Evolutionary conservation across 2,329 filamentous ascomycete species (phyloP), one percentile per base, ranked within the genome.

Genomic region (Beauveria asiatica): DNA sequence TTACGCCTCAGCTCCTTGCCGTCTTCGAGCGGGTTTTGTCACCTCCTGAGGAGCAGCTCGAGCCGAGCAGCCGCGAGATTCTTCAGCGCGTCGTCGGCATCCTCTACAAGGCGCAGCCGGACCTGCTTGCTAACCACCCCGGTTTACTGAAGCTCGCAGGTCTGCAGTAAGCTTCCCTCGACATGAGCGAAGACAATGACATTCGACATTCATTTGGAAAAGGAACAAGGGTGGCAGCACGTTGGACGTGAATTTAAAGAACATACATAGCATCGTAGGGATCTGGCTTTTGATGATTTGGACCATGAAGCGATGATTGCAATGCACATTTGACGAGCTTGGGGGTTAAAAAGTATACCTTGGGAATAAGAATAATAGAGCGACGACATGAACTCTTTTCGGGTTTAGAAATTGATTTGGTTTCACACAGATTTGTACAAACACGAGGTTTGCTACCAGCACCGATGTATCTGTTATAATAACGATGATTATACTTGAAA

Each of bases 21-120:
- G 75, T 92, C 62, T 89, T 94, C 66, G 83, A 89, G 70, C 80
- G 88, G 68, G 89, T 92, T 19, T 80, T 93, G 60, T 78, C 80
- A 61, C 81, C 84, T 52, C 88, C 89, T 1, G 81, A 88, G 73
- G 88, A 90, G 62, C 89, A 94, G 77, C 80, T 94, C 46, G 86
- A 88, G 68, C 80, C 83, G 9, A 85, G 88, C 75, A 91, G 87
- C 10, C 83, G 88, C 62, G 75, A 79, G 64, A 79, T 87, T 68
- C 78, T 93, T 49, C 77, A 83, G 67, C 80, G 85, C 70, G 82
- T 88, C 57, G 86, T 89, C 62, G 76, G 75, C 69, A 69, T 72
- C 25, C 70, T 81, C 57, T 75, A 71, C 68, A 72, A 73, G 66
- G 67, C 69, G 21, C 69, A 72, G 65, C 69, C 73, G 3, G 66